Percentiles rank a stretch among this genome's conserved stretches.
Conservation (phyloP, 352 stramenopile genomes). For the Globisporangium recalcitrans region DNA sequence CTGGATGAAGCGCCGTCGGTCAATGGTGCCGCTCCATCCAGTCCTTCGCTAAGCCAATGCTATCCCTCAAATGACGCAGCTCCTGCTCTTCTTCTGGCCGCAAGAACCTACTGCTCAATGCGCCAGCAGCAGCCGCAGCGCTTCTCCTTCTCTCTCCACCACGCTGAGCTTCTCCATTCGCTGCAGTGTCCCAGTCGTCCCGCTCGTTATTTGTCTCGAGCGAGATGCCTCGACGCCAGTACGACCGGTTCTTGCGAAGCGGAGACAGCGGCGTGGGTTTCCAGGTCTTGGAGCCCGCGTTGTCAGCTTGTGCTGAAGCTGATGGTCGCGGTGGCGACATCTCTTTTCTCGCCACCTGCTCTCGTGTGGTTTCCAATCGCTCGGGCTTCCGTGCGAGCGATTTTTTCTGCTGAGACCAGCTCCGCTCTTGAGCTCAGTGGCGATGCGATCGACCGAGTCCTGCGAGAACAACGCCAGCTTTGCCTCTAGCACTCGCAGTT, state of each 20-base stretch:
- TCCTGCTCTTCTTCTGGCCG: constrained; percentile 53
- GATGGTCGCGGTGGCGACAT: neutral
- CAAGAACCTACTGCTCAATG: constrained; percentile 39
- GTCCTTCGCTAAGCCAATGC: constrained; percentile 60
- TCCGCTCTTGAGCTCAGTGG: constrained; percentile 17
- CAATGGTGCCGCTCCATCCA: constrained; percentile 44
- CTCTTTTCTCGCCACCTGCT: neutral
- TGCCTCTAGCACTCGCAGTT: constrained; percentile 47
- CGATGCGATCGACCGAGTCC: constrained; percentile 41
- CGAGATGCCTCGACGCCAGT: constrained; percentile 56
- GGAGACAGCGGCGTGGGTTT: constrained; percentile 40
- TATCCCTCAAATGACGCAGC: constrained; percentile 40
- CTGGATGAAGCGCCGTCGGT: no score
- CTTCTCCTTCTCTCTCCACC: neutral
- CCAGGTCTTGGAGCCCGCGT: constrained; percentile 13
- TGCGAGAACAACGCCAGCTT: constrained; percentile 50
- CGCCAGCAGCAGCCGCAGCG: neutral
- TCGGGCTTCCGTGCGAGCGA: neutral
- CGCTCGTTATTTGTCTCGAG: constrained; percentile 17
- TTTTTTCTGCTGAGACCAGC: neutral
- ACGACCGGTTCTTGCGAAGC: constrained; percentile 35
- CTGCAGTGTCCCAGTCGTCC: neutral
- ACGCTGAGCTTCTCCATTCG: neutral
- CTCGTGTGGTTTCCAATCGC: neutral
- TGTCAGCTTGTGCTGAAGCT: neutral